phyloP scores from a whole-genome alignment of 2,329 filamentous ascomycete genomes.

The Pyrenophora teres region DNA sequence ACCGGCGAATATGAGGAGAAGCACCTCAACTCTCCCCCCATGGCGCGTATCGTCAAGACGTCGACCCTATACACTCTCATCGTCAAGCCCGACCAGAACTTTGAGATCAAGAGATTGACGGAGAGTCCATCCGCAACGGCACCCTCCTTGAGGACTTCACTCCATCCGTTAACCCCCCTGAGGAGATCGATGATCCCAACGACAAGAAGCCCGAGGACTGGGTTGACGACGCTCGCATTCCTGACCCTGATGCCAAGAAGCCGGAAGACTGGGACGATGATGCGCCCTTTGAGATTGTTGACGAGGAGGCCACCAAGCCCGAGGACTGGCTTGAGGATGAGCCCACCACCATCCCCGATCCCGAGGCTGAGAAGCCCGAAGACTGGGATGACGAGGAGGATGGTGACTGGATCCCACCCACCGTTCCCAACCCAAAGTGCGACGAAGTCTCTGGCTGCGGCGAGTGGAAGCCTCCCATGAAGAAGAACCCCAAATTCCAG shows the following conservation, averaged over 20 bases:
- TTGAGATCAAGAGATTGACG: conserved; percentile 88
- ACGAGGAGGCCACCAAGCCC: conserved; percentile 87
- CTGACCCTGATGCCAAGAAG: conserved; percentile 92
- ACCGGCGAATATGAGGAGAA: conserved; percentile 99
- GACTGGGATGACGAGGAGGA: conserved; percentile 99
- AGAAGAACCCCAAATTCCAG: conserved; percentile 96
- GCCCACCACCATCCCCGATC: conserved; percentile 80
- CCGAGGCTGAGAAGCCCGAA: conserved; percentile 95
- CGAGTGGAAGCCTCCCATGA: conserved; percentile 88
- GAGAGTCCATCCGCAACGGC: conserved; percentile 84
- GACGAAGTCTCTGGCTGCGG: conserved; percentile 91
- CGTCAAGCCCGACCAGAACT: conserved; percentile 95
- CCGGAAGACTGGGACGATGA: conserved; percentile 99
- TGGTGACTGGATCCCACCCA: conserved; percentile 92
- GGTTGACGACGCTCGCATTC: conserved; percentile 90
- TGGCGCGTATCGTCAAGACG: conserved; percentile 87
- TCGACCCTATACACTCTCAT: conserved; percentile 95
- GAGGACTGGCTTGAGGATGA: conserved; percentile 97
- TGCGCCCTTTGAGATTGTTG: conserved; percentile 92
- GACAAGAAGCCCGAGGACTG: conserved; percentile 94
- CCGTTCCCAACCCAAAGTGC: conserved; percentile 94
- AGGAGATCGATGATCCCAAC: conserved; percentile 93
- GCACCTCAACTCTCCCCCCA: conserved; percentile 83
- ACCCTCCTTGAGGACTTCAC: conserved; percentile 92
- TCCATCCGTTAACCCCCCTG: conserved; percentile 88